phyloP scores from a whole-genome alignment of 805 yeast species.

The Candida succiphila region DNA sequence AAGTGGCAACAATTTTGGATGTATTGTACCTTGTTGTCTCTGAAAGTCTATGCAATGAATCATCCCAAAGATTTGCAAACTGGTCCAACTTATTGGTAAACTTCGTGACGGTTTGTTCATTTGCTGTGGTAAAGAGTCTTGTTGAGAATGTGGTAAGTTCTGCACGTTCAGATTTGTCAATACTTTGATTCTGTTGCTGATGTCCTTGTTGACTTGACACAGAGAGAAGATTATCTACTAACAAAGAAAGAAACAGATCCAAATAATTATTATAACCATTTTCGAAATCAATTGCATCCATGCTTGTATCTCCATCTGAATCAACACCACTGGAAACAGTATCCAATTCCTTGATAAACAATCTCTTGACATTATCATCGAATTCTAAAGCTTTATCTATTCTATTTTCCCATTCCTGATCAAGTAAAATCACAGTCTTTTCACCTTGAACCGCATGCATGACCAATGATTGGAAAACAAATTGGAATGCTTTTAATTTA shows the following conservation, averaged over 20 bases:
- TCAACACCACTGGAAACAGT: no score
- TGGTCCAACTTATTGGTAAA: no score
- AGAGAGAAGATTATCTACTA: slow-evolving; percentile 18
- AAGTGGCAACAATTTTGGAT: no score
- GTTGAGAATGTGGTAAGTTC: no score
- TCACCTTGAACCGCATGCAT: slow-evolving; percentile 51
- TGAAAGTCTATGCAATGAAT: no score
- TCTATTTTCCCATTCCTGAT: slow-evolving; percentile 66
- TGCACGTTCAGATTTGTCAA: no score
- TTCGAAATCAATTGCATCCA: slow-evolving; percentile 3
- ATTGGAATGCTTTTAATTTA: slow-evolving; percentile 33
- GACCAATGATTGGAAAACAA: slow-evolving; percentile 47
- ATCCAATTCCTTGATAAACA: slow-evolving; percentile 13
- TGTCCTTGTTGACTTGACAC: no score
- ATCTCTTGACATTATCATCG: slow-evolving; percentile 41
- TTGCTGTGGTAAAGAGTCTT: no score
- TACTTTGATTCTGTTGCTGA: no score
- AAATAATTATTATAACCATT: slow-evolving; percentile 5
- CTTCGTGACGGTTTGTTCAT: no score
- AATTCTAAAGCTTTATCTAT: slow-evolving; percentile 58
- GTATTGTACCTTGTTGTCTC: no score
- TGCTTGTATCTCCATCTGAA: slow-evolving; percentile 8
- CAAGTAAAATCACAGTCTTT: slow-evolving; percentile 48
- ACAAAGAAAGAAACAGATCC: slow-evolving; percentile 19
- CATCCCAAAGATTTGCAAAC: no score